Percentiles rank a stretch among this genome's conserved stretches.
phyloP scores from a whole-genome alignment of 306 rosid species.

The Dalbergia cultrata region DNA sequence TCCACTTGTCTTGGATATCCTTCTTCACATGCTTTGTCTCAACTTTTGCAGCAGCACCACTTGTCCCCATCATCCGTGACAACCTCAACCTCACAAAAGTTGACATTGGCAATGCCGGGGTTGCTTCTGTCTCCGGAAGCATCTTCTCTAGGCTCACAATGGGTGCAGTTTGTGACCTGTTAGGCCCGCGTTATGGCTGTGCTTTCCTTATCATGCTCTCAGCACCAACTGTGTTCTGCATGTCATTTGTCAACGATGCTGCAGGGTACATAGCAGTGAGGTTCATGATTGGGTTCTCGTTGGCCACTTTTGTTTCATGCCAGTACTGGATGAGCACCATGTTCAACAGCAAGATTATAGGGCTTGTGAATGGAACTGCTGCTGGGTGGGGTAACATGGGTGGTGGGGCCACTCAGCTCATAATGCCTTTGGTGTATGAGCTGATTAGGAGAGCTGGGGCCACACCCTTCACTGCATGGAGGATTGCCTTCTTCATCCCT shows the following conservation, averaged over 20 bases:
- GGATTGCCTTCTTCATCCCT: conserved; percentile 88
- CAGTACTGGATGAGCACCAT: conserved; percentile 99
- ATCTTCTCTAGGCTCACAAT: conserved; percentile 84
- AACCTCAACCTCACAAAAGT: conserved; percentile 80
- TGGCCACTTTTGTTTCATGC: conserved; percentile 94
- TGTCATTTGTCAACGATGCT: conserved; percentile 76
- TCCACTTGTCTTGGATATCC: conserved; percentile 94
- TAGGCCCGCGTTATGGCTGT: conserved; percentile 91
- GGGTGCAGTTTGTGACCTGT: conserved; percentile 85
- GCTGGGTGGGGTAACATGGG: conserved; percentile 99
- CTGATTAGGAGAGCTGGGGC: conserved; percentile 61
- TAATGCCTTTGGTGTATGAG: conserved; percentile 84
- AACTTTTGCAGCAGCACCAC: conserved; percentile 73
- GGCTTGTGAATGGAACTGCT: conserved; percentile 85
- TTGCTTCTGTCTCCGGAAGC: conserved; percentile 85
- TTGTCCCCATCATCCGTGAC: conserved; percentile 85
- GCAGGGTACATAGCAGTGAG: conserved; percentile 73
- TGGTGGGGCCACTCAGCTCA: conserved; percentile 90
- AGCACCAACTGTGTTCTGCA: conserved; percentile 82
- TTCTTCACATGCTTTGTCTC: conserved; percentile 86
- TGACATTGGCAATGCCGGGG: conserved; percentile 92
- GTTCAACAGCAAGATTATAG: conserved; percentile 86
- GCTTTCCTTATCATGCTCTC: conserved; percentile 76
- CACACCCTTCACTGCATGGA: conserved; percentile 83
- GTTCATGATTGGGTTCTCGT: conserved; percentile 88